Evolutionary conservation across 2,329 filamentous ascomycete species (phyloP).

Genomic region (Fusarium papillatum): DNA sequence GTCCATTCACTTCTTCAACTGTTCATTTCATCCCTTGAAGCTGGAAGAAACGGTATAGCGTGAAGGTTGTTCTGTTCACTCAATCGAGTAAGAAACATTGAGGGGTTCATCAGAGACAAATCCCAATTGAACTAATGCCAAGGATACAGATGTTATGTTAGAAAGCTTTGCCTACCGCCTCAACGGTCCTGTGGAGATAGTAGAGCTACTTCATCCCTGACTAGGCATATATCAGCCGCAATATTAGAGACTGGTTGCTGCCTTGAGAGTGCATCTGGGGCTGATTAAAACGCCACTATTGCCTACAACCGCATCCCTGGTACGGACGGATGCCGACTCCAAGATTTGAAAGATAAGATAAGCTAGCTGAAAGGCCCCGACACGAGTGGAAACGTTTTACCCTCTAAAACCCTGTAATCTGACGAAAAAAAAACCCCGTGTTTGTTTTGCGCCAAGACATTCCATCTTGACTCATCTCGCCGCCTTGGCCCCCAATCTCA

Average conservation of each 20-base stretch:
- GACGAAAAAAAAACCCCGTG: background rate
- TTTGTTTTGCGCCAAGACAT: background rate
- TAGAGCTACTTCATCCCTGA: background rate
- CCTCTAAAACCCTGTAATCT: background rate
- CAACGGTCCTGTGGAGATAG: background rate
- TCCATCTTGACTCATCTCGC: background rate
- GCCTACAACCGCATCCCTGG: background rate
- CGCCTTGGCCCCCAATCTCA: background rate
- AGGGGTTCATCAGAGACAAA: no score
- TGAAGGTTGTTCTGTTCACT: background rate
- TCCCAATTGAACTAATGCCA: rapidly evolving
- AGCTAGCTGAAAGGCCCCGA: background rate
- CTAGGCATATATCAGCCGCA: background rate
- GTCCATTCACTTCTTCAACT: background rate
- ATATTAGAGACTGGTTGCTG: background rate
- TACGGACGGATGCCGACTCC: background rate
- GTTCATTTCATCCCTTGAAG: background rate
- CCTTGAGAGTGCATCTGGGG: background rate
- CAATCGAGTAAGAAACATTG: background rate
- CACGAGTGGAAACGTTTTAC: background rate
- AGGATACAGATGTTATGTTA: no score
- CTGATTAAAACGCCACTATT: background rate
- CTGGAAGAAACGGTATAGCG: background rate
- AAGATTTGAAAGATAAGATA: background rate
- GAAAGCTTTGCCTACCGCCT: background rate